Conservation (phyloP, 768 basidiomycete species). For the Tephrocybe sp. region DNA sequence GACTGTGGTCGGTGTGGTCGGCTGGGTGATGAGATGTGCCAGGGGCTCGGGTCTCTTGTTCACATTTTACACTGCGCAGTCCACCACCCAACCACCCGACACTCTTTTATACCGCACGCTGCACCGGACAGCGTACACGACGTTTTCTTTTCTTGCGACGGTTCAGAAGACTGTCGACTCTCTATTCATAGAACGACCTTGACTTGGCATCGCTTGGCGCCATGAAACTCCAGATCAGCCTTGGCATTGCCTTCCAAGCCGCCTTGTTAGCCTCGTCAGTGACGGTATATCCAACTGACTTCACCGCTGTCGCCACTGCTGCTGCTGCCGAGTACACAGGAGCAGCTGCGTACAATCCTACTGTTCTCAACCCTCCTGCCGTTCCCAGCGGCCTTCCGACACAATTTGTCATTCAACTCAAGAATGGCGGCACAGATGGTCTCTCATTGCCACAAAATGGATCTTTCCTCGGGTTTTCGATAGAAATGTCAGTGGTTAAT, state of each 20-base stretch:
- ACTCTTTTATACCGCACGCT: too few species aligned
- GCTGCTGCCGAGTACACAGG: slow-evolving; percentile 46
- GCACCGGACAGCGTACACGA: too few species aligned
- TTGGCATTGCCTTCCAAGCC: slow-evolving; percentile 12
- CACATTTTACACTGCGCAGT: too few species aligned
- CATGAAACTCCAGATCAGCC: slow-evolving; percentile 3
- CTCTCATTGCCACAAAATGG: slow-evolving; percentile 27
- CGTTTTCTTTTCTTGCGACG: too few species aligned
- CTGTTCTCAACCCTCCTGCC: slow-evolving; percentile 46
- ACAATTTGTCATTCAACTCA: slow-evolving; percentile 44
- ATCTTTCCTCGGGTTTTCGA: slow-evolving; percentile 52
- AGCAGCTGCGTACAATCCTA: slow-evolving; percentile 51
- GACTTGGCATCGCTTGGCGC: slow-evolving; percentile 6
- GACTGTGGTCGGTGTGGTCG: too few species aligned
- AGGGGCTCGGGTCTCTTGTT: too few species aligned
- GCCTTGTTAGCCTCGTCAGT: slow-evolving; percentile 20
- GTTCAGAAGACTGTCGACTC: too few species aligned
- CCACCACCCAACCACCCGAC: too few species aligned
- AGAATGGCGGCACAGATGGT: slow-evolving; percentile 7
- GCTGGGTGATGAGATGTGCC: too few species aligned
- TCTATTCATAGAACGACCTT: too few species aligned
- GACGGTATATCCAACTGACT: slow-evolving; percentile 31
- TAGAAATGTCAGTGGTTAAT: slow-evolving; percentile 63
- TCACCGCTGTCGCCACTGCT: slow-evolving; percentile 20
- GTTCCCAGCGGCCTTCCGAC: slow-evolving; percentile 44